Conservation (phyloP, 441 rosid genomes). For the Dalechampia spathulata region DNA sequence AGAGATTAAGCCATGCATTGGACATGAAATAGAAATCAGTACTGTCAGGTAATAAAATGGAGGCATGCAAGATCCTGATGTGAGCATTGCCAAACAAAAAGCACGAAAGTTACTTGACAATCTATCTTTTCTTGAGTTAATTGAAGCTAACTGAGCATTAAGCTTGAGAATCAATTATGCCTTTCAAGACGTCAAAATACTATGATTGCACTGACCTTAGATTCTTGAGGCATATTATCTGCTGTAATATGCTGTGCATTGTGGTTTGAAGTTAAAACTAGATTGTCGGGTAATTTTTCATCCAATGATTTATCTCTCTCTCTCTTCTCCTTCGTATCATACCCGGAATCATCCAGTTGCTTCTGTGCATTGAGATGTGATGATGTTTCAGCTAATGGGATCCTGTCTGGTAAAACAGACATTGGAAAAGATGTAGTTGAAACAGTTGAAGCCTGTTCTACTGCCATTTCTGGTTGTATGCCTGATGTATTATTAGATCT, state of each 20-base stretch:
- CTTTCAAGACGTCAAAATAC: not conserved
- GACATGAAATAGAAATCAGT: not conserved
- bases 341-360: conserved; percentile 16
- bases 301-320: conserved; percentile 4
- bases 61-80: not conserved
- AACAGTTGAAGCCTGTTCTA: conserved; percentile 22
- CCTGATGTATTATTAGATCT: conserved; percentile 19
- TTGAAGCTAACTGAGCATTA: not conserved
- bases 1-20: not conserved
- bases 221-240: conserved; percentile 9
- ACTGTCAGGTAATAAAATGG: too few relatives aligned
- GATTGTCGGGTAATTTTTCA: conserved; percentile 6
- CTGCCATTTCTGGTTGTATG: conserved; percentile 15
- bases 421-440: conserved; percentile 34
- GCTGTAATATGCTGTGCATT: conserved; percentile 9
- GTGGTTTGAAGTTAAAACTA: conserved; percentile 2
- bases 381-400: conserved; percentile 13
- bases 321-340: conserved; percentile 12
- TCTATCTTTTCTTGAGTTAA: not conserved
- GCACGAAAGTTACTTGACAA: too few relatives aligned
- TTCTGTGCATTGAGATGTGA: conserved; percentile 21
- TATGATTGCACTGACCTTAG: conserved; percentile 20
- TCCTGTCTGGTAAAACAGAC: conserved; percentile 30
- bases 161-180: not conserved
- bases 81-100: too few relatives aligned